These are phyloP conservation scores for Zymoseptoria tritici DNA, from an alignment of 2,329 filamentous ascomycete species.

Conservation along the genomic window DNA sequence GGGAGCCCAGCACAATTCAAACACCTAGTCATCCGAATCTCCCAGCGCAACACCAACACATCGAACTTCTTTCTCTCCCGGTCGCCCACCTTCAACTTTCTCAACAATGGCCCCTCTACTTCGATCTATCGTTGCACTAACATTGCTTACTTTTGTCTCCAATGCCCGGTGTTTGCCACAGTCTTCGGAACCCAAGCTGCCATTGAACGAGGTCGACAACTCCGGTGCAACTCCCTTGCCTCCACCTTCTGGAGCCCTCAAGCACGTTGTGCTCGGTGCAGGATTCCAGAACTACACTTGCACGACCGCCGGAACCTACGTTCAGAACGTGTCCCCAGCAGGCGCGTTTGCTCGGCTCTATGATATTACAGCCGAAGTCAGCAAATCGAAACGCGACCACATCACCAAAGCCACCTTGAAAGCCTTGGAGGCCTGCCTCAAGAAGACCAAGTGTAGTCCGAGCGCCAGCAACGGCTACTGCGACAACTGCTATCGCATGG, in stretches of 20 bases:
- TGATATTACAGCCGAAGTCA: conserved; percentile 34
- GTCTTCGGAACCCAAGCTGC: conserved; percentile 8
- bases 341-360: conserved; percentile 43
- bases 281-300: conserved; percentile 66
- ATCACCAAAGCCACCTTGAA: conserved; percentile 10
- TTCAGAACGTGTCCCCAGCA: conserved; percentile 30
- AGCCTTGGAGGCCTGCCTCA: conserved; percentile 16
- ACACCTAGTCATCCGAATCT: background rate
- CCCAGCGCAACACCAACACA: background rate
- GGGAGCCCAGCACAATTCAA: conserved; percentile 3
- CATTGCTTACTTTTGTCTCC: conserved; percentile 6
- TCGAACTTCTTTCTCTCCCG: background rate
- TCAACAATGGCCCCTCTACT: conserved; percentile 10
- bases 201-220: conserved; percentile 13
- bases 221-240: conserved; percentile 13
- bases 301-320: conserved; percentile 19
- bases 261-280: conserved; percentile 51
- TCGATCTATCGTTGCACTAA: conserved; percentile 8
- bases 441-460: conserved; percentile 9
- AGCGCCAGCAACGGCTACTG: conserved; percentile 8
- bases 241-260: conserved; percentile 15
- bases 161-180: conserved; percentile 1
- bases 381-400: conserved; percentile 13
- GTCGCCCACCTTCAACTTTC: background rate
- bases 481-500: conserved; percentile 24